A percentile compares a stretch with the other conserved stretches of the same genome.
Conservation (phyloP, 2,329 filamentous ascomycete species). For the Aspergillus eucalypticola region DNA sequence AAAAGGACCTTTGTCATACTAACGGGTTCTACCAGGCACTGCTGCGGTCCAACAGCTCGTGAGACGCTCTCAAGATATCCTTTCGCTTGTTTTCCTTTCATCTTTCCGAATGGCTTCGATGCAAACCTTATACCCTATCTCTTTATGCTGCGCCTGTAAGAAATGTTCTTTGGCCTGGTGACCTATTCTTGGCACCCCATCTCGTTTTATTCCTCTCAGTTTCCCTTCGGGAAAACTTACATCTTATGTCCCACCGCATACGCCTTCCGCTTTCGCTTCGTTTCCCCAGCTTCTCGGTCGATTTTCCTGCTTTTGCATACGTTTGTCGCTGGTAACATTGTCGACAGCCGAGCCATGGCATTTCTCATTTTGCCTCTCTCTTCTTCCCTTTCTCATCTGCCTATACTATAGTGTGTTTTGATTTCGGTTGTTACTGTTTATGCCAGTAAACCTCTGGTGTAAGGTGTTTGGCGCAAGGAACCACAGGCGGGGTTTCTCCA, state of each 20-base stretch:
- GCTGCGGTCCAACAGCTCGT: conserved; percentile 53
- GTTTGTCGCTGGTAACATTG: conserved; percentile 19
- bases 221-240: conserved; percentile 9
- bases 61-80: conserved; percentile 27
- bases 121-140: conserved; percentile 29
- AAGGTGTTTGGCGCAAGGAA: conserved; percentile 30
- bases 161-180: conserved; percentile 21
- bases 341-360: conserved; percentile 15
- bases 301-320: conserved; percentile 20
- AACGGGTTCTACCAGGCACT: conserved; percentile 32
- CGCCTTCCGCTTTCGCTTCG: conserved; percentile 2
- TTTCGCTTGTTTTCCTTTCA: conserved; percentile 28
- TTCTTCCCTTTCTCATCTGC: conserved; percentile 9
- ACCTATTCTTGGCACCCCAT: conserved; percentile 11
- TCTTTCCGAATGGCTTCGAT: conserved; percentile 31
- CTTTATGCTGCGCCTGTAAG: conserved; percentile 26
- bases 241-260: conserved; percentile 10
- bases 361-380: conserved; percentile 10
- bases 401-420: conserved; percentile 19
- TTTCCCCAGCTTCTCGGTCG: conserved; percentile 10
- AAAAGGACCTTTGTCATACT: conserved; percentile 25
- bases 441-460: conserved; percentile 24
- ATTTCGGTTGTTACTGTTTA: conserved; percentile 25
- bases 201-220: conserved; percentile 17
- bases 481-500: conserved; percentile 17